Evolutionary conservation across 1,284 basidiomycete species (phyloP).

Genomic region (Cryptococcus sp.): DNA sequence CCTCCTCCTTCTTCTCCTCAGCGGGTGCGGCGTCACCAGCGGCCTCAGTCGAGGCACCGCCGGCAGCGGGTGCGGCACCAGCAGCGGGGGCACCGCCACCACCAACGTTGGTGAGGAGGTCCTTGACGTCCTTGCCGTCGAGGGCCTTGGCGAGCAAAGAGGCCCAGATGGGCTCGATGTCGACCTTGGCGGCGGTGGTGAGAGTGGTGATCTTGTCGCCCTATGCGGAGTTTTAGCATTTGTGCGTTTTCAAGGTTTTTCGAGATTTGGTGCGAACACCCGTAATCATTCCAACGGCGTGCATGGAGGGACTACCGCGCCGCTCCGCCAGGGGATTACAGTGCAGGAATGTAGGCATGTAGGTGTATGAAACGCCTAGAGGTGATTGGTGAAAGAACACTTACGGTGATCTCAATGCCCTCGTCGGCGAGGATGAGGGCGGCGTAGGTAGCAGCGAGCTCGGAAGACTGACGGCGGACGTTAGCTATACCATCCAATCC

Average conservation of each 20-base stretch:
- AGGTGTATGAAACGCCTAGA: slow-evolving; percentile 1
- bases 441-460: slow-evolving; percentile 73
- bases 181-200: slow-evolving; percentile 77
- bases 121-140: slow-evolving; percentile 96
- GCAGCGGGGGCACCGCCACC: slow-evolving; percentile 74
- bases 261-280: not conserved
- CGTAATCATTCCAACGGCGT: slow-evolving; percentile 2
- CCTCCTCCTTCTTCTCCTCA: slow-evolving; percentile 81
- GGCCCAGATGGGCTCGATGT: slow-evolving; percentile 97
- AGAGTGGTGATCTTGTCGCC: slow-evolving; percentile 87
- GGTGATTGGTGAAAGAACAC: slow-evolving; percentile 48
- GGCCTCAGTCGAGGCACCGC: slow-evolving; percentile 61
- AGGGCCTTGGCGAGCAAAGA: slow-evolving; percentile 94
- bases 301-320: no score
- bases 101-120: slow-evolving; percentile 68
- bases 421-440: slow-evolving; percentile 87
- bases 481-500: slow-evolving; percentile 2
- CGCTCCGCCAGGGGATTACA: no score
- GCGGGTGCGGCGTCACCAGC: slow-evolving; percentile 65
- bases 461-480: slow-evolving; percentile 49
- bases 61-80: slow-evolving; percentile 59
- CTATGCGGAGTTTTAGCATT: slow-evolving; percentile 54
- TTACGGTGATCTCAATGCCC: slow-evolving; percentile 91
- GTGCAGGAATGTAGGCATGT: not conserved
- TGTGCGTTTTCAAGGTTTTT: not conserved